Evolutionary conservation across 257 asterid species (phyloP), one percentile per base, ranked within the genome.

Genomic region (Eustoma russellianum): DNA sequence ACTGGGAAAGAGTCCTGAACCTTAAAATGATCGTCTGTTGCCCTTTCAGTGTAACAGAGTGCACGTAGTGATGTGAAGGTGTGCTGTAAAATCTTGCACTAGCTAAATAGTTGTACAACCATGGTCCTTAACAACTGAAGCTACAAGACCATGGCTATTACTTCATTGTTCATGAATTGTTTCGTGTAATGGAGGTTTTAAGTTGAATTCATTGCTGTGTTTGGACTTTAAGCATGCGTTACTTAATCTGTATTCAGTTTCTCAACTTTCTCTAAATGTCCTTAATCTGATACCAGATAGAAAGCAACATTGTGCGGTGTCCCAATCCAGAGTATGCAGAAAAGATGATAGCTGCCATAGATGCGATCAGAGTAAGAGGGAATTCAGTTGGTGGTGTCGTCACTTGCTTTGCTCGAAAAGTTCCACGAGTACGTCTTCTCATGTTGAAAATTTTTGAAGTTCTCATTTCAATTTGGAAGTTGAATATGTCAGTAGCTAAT

Each of bases 321-420:
- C 98, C 97, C 9, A 55, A 91, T 76, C 85, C 93, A 7, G 97
- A 82, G 75, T 85, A 87, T 63, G 98, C 97, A 16, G 95, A 87
- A 68, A 84, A 88, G 80, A 91, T 91, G 98, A 91, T 91, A 72
- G 89, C 79, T 66, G 98, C 98, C 60, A 85, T 92, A 56, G 98
- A 92, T 79, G 86, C 80, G 70, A 88, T 92, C 67, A 76, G 98
- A 60, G 92, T 80, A 59, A 88, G 59, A 79, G 97, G 98, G 53
- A 97, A 92, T 69, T 91, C 98, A 43, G 92, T 92, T 49, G 98
- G 98, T 43, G 98, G 97, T 56, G 95, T 88, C 57, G 95, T 92
- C 69, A 92, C 97, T 54, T 92, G 98, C 83, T 84, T 92, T 76
- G 95, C 72, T 62, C 88, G 98, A 44, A 92, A 92, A 71, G 88